A percentile compares a stretch with the other conserved stretches of the same genome.
Evolutionary conservation across 2,329 filamentous ascomycete species (phyloP).

Genomic region (Ophiostoma populinum): DNA sequence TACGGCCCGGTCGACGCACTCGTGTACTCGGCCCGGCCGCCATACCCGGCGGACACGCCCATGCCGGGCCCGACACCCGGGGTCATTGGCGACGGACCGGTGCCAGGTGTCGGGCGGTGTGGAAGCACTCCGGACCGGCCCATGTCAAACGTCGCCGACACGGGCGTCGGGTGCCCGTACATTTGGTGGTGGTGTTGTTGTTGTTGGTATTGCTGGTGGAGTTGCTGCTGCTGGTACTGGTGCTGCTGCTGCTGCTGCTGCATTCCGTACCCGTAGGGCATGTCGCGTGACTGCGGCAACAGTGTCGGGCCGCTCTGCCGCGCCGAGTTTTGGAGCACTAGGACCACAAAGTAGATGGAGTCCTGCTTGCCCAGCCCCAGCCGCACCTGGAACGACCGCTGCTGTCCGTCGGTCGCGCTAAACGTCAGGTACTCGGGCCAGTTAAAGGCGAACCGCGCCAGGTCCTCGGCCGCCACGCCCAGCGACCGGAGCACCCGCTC

Average conservation of each 20-base stretch:
- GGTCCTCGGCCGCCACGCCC: conserved; percentile 34
- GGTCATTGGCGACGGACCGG: conserved; percentile 15
- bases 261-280: conserved; percentile 24
- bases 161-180: conserved; percentile 27
- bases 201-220: not conserved
- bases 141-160: conserved; percentile 30
- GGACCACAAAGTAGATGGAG: conserved; percentile 44
- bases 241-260: conserved; percentile 13
- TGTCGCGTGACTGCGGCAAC: conserved; percentile 26
- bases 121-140: conserved; percentile 21
- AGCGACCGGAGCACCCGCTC: conserved; percentile 37
- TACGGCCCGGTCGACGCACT: conserved; percentile 26
- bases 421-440: conserved; percentile 40
- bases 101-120: conserved; percentile 10
- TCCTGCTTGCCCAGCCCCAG: conserved; percentile 42
- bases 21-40: conserved; percentile 28
- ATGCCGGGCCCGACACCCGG: conserved; percentile 24
- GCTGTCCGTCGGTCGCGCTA: conserved; percentile 31
- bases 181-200: conserved; percentile 16
- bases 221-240: conserved; percentile 6
- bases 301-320: conserved; percentile 24
- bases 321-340: conserved; percentile 24
- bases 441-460: conserved; percentile 33
- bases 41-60: conserved; percentile 27
- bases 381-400: conserved; percentile 30